Percentiles rank a stretch among this genome's conserved stretches.
Conservation (phyloP, 1,139 yeast genomes). For the Meyerozyma athensensis region DNA sequence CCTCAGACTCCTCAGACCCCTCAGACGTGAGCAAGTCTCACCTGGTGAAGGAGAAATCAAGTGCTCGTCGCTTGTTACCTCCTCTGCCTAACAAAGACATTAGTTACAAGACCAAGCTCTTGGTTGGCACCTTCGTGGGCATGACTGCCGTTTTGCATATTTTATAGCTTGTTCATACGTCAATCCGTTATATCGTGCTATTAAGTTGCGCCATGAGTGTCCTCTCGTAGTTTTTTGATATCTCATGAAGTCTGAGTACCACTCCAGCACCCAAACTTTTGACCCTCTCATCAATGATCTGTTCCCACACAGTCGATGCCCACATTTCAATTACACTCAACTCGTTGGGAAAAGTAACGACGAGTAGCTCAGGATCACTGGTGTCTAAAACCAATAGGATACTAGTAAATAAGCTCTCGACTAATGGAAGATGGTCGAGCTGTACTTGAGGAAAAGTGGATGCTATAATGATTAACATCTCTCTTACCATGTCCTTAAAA, state of each 20-base stretch:
- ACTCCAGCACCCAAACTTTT: conserved; percentile 51
- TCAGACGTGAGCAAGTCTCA: neutral
- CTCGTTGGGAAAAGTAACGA: conserved; percentile 23
- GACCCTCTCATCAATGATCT: conserved; percentile 39
- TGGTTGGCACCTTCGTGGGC: neutral
- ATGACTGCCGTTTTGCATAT: neutral
- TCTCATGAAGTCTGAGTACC: conserved; percentile 32
- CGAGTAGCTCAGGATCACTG: conserved; percentile 32
- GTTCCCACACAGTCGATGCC: conserved; percentile 43
- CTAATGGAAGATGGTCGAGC: conserved; percentile 26
- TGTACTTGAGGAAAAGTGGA: conserved; percentile 16
- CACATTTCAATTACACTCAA: conserved; percentile 33
- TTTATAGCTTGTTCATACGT: neutral
- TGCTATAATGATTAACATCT: conserved; percentile 36
- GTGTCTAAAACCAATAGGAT: conserved; percentile 44
- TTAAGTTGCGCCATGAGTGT: conserved; percentile 15
- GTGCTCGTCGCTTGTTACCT: neutral
- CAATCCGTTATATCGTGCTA: conserved; percentile 4
- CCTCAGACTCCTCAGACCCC: conserved; percentile 5
- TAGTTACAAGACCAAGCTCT: neutral
- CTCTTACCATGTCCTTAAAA: conserved; percentile 57
- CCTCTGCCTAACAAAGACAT: neutral
- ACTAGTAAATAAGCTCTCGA: conserved; percentile 48
- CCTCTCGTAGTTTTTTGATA: conserved; percentile 19
- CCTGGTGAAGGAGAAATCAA: neutral